Evolutionary conservation across 257 asterid genomes (phyloP).

Genomic region (Eustoma russellianum): DNA sequence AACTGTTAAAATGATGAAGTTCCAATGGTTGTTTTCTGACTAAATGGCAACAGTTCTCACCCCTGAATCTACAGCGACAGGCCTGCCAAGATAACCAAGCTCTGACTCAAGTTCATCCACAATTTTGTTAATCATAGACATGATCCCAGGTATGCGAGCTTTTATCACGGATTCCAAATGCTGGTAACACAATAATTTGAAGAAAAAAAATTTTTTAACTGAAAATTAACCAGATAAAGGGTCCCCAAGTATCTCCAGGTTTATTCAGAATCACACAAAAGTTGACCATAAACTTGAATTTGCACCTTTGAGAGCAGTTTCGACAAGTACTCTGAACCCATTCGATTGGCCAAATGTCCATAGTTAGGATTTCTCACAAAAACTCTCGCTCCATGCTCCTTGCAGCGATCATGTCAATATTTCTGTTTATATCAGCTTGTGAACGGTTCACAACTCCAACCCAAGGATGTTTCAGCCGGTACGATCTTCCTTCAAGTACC

Average conservation of each 20-base stretch:
- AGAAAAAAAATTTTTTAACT: not conserved
- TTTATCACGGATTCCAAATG: slow-evolving; percentile 29
- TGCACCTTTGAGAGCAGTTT: slow-evolving; percentile 33
- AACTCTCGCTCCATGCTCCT: slow-evolving; percentile 30
- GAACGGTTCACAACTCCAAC: slow-evolving; percentile 44
- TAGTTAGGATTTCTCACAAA: slow-evolving; percentile 32
- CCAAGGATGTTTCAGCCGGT: slow-evolving; percentile 35
- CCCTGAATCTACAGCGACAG: slow-evolving; percentile 30
- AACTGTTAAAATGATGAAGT: not conserved
- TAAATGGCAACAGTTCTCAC: slow-evolving; percentile 16
- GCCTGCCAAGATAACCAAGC: slow-evolving; percentile 28
- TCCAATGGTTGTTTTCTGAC: not conserved
- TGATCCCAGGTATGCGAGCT: slow-evolving; percentile 31
- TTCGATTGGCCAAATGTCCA: slow-evolving; percentile 26
- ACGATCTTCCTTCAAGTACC: slow-evolving; percentile 44
- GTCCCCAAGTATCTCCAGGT: not conserved
- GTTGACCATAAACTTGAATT: not conserved
- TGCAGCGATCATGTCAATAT: slow-evolving; percentile 28
- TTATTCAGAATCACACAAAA: not conserved
- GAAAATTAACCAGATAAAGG: not conserved
- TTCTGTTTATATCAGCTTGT: slow-evolving; percentile 34
- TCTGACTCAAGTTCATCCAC: slow-evolving; percentile 35
- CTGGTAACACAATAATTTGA: slow-evolving; percentile 16
- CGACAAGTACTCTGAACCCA: slow-evolving; percentile 41
- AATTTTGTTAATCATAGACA: slow-evolving; percentile 26